Base-by-base conservation (phyloP, 768 basidiomycete species). In the Glaciozyma antarctica region DNA sequence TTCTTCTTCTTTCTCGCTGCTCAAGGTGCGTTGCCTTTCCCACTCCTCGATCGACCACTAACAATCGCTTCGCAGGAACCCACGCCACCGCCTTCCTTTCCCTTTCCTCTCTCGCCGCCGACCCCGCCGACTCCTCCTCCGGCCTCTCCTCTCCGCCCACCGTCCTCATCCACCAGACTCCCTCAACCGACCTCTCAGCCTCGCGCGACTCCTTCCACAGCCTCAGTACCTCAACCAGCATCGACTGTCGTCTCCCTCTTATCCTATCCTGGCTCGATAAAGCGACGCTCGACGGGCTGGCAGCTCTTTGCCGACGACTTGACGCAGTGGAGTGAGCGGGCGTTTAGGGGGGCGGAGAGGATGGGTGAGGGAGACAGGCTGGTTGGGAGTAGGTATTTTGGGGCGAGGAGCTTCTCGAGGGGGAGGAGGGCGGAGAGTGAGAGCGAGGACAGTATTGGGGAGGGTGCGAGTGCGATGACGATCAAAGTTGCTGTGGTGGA, bases 251-350 rank as follows among this genome's bases (percentile, higher is more conserved):
- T 6, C 28, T 41, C 28, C 56, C 38, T 8, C 51, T 54, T 32
- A 24, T 24, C 7, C 22, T 26, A n/a, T 4, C 19, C 22, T 30
- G 17, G 24, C 71, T 90, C 56, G 80, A 82, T 15, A 94, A 97
- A 75, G 73, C 77, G 8, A 66, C 79, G 2, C 76, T 92, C 12
- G 90, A 97, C 73, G 82, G 83, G 17, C 75, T 98, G 22, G n/a
- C 91, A 97, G 75, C 86, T 86, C 72, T 89, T 87, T 81, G 86
- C 85, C 10, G 95, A 99, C 73, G 92, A 97, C 73, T 75, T 85
- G 32, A 78, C 85, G n/a, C 89, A 88, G 72, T 81, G 86, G 58
- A 71, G 86, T 5, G 87, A 87, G 17, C 21, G 76, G 79, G 9
- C 72, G 73, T 7, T 73, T 72, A 59, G 73, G 67, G 15, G 63